A percentile compares a stretch with the other conserved stretches of the same genome.
Conservation (phyloP, 2,329 filamentous ascomycete species). For the Cladophialophora exuberans region DNA sequence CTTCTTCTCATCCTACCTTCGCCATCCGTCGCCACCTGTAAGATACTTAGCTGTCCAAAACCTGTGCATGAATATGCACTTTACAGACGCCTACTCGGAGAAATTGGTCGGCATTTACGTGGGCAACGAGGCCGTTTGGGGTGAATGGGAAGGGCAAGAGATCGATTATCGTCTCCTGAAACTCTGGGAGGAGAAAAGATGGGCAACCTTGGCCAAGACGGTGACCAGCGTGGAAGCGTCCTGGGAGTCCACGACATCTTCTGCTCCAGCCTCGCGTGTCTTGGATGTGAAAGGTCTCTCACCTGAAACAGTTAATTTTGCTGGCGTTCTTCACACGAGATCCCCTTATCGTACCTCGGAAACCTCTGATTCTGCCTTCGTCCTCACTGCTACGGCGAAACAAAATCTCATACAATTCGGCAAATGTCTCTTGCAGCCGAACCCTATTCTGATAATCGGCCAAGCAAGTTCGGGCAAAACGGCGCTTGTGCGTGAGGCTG, state of each 20-base stretch:
- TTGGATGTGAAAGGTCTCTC: slow-evolving; percentile 51
- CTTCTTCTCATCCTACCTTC: slow-evolving; percentile 70
- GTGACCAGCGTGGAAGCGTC: slow-evolving; percentile 53
- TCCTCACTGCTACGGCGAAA: slow-evolving; percentile 73
- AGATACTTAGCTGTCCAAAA: slow-evolving; percentile 82
- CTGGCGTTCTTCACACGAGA: slow-evolving; percentile 68
- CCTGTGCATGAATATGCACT: slow-evolving; percentile 76
- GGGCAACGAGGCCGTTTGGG: slow-evolving; percentile 65
- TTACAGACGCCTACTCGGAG: slow-evolving; percentile 78
- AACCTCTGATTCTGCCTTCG: slow-evolving; percentile 56
- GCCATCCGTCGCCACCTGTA: slow-evolving; percentile 60
- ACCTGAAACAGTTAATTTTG: slow-evolving; percentile 66
- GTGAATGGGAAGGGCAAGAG: slow-evolving; percentile 71
- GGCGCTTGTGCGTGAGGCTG: slow-evolving; percentile 78
- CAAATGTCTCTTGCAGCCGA: slow-evolving; percentile 64
- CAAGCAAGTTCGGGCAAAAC: slow-evolving; percentile 90
- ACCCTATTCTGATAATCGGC: slow-evolving; percentile 80
- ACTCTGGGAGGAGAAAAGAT: slow-evolving; percentile 65
- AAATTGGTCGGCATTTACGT: slow-evolving; percentile 70
- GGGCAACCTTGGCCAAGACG: slow-evolving; percentile 48
- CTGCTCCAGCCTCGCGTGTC: slow-evolving; percentile 33
- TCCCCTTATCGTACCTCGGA: slow-evolving; percentile 52
- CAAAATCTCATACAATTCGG: slow-evolving; percentile 73
- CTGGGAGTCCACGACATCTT: slow-evolving; percentile 1
- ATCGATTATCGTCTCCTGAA: slow-evolving; percentile 79